A percentile compares a stretch with the other conserved stretches of the same genome.
Evolutionary conservation across 371 early-diverging fungal genomes (phyloP).

Genomic region (Batrachochytrium dendrobatidis): DNA sequence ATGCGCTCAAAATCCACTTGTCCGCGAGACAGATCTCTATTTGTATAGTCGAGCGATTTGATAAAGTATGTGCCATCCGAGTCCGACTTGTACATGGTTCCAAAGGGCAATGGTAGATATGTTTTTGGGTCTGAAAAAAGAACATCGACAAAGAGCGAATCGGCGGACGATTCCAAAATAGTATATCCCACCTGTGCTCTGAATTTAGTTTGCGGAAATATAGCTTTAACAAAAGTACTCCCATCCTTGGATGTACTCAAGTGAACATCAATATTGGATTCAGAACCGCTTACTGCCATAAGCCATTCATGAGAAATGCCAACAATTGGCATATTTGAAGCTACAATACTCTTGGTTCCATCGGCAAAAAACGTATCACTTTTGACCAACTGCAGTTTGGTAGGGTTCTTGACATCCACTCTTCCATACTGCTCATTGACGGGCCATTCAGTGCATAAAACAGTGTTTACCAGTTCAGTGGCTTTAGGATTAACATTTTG

Average conservation of each 20-base stretch:
- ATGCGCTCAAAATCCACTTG: conserved; percentile 86
- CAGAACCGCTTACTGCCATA: neutral
- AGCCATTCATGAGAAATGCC: conserved; percentile 23
- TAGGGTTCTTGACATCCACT: conserved; percentile 27
- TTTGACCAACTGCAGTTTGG: conserved; percentile 49
- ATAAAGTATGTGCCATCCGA: conserved; percentile 85
- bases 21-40: conserved; percentile 58
- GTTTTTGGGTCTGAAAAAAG: conserved; percentile 24
- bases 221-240: neutral
- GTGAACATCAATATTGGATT: neutral
- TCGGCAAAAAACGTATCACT: conserved; percentile 53
- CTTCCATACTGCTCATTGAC: conserved; percentile 34
- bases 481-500: conserved; percentile 43
- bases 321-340: conserved; percentile 47
- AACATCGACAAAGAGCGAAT: conserved; percentile 61
- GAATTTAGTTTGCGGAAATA: conserved; percentile 2
- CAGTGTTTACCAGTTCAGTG: conserved; percentile 45
- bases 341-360: conserved; percentile 39
- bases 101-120: conserved; percentile 36
- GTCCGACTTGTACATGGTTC: conserved; percentile 76
- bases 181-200: conserved; percentile 60
- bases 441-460: conserved; percentile 62
- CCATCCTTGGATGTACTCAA: neutral
- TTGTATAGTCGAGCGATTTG: conserved; percentile 66
- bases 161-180: conserved; percentile 62